phyloP scores from a whole-genome alignment of 1,139 yeast genomes.

The Hanseniaspora sp. region DNA sequence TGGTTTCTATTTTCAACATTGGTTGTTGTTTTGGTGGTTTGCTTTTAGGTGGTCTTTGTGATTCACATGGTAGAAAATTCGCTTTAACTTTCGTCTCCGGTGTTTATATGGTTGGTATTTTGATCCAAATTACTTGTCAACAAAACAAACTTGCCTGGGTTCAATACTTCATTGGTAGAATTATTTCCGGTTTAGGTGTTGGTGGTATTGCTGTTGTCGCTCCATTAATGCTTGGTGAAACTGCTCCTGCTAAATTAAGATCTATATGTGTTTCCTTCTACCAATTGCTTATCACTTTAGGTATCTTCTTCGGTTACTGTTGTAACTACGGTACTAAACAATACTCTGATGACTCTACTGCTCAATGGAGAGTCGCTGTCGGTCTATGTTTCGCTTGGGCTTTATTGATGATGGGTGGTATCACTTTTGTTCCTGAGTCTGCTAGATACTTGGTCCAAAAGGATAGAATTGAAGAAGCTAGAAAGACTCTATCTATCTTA shows the following conservation, averaged over 20 bases:
- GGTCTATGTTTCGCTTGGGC: slow-evolving; percentile 42
- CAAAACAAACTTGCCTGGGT: slow-evolving; percentile 33
- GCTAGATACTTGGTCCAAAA: slow-evolving; percentile 57
- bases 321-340: slow-evolving; percentile 48
- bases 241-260: slow-evolving; percentile 56
- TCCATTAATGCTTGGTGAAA: slow-evolving; percentile 55
- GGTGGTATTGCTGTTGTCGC: slow-evolving; percentile 52
- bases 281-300: slow-evolving; percentile 53
- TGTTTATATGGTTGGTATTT: slow-evolving; percentile 51
- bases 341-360: slow-evolving; percentile 31
- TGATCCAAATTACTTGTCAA: slow-evolving; percentile 48
- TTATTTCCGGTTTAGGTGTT: slow-evolving; percentile 52
- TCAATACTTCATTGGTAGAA: slow-evolving; percentile 50
- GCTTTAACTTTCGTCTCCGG: slow-evolving; percentile 45
- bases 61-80: slow-evolving; percentile 49
- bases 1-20: slow-evolving; percentile 55
- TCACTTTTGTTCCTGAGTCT: slow-evolving; percentile 63
- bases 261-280: slow-evolving; percentile 54
- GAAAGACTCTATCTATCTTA: slow-evolving; percentile 35
- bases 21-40: slow-evolving; percentile 62
- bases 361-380: slow-evolving; percentile 54
- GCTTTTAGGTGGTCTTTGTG: slow-evolving; percentile 44
- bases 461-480: slow-evolving; percentile 47
- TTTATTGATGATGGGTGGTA: slow-evolving; percentile 38
- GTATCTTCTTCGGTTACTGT: slow-evolving; percentile 53